Base-by-base conservation (phyloP, 441 rosid genomes). In the Populus hybrid region DNA sequence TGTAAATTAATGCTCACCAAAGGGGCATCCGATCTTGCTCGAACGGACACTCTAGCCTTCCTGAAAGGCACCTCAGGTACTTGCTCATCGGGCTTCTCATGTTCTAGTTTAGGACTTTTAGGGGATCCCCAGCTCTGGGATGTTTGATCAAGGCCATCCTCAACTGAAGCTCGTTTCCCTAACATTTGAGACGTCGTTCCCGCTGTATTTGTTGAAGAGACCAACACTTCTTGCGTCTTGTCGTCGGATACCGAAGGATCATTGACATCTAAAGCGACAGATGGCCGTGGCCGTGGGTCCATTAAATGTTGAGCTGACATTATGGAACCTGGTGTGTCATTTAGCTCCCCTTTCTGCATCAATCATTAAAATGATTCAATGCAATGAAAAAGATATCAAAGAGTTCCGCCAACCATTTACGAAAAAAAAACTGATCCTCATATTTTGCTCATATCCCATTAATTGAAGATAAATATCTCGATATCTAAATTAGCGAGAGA, bases 31-130 rank as follows among this genome's bases (percentile, higher is more conserved):
- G 97, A 92, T 88, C 95, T 88, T 26, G 97, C 94, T 80, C 97
- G 77, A 11, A 94, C 94, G 4, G 98, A 92, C 74, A 94, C 98
- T 83, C 98, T 87, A 59, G 98, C 95, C 84, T 90, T 94, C 82
- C 92, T 86, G 72, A 84, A 87, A 9, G 97, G 91, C 21, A 70
- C 85, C 7, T 88, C 88, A 26, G 79, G 69, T 70, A 61, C 80
- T 75, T 83, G 90, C 24, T 87, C 90, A 14, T 83, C 87, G 35
- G 75, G 68, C 75, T 84, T 88, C 42, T 66, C 75, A 57, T 86
- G 91, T 12, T 87, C 91, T 6, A 82, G 40, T 76, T 80, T 88
- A 14, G 86, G 87, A 79, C 83, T 82, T 53, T 82, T 87, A 2
- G 70, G 90, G 78, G 69, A 84, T 4, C 87, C 83, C 85, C 80